Evolutionary conservation across 208 protist genomes (phyloP), one percentile per base, ranked within the genome.

Genomic region (Crithidia expoeki): DNA sequence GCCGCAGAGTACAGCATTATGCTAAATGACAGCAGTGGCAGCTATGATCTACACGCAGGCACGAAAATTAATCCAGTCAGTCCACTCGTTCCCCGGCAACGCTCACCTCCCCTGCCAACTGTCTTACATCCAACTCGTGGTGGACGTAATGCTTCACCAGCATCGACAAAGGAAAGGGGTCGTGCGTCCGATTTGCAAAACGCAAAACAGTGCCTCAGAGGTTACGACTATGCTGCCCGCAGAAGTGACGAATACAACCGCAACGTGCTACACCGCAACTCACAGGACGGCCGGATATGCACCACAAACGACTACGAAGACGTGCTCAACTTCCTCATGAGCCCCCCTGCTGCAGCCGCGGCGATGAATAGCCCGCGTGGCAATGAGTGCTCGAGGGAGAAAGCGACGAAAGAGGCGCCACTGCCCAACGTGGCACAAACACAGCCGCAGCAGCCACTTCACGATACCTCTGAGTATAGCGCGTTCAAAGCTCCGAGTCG

Each of bases 171-270:
- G n/a, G n/a, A n/a, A n/a, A n/a, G n/a, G n/a, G n/a, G n/a, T n/a
- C n/a, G n/a, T n/a, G n/a, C 38, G 38, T 44, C 38, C 38, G 38
- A 7, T 7, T 44, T 44, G 38, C 38, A 7, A 44, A 14, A 7
- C 30, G 9, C 16, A 7, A 58, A 17, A 17, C 6, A 23, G 16
- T 25, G 5, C 30, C 11, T 58, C 52, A 58, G 52, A 4, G 19
- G n/a, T n/a, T 58, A 23, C 52, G 52, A 40, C 30, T 58, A 40
- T 32, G 27, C 7, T 5, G 52, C 52, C 4, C 52, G 52, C 12
- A 9, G 9, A 32, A 58, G 52, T 21, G 30, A 34, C 30, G 52
- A 58, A 32, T 58, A 58, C 52, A 32, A 58, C 52, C n/a, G n/a
- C n/a, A 21, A 34, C 5, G 27, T 32, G 30, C 19, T 40, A 32